Base-by-base conservation (phyloP, 331 rosid species). In the Malus hybrid region DNA sequence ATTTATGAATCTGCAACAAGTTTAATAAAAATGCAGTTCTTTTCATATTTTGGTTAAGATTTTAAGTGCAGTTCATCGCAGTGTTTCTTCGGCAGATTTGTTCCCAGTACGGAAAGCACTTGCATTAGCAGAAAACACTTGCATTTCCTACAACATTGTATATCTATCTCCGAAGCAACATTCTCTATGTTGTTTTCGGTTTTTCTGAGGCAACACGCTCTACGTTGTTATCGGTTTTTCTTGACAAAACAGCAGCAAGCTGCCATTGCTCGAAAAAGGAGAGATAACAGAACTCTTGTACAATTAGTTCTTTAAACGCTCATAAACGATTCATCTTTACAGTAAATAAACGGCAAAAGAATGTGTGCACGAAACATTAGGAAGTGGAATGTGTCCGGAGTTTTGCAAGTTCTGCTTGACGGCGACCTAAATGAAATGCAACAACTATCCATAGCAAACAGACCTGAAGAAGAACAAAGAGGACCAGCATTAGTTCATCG, bases 371-470 rank as follows among this genome's bases (percentile, higher is more conserved):
- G 65, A 68, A 52, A 72, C 71, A 60, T 73, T 78, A 86, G 67
- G 69, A 76, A 42, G 80, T 39, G 55, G 87, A 80, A n/a, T 75
- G 79, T 4, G 67, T 48, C 64, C 66, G 86, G 56, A 80, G 80
- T 74, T 84, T 88, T 61, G 96, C 88, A 31, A 90, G 92, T 76
- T 86, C 90, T 50, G 61, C 79, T 83, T 92, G 99, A 57, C 90
- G 90, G 74, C 86, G 91, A 27, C 99, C 99, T 79, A 94, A 83
- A 81, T 80, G 88, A 78, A 87, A 85, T 54, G 96, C 97, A 5
- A 89, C 78, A 76, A 83, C 77, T 76, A 94, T 83, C 99, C 97
- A 94, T 77, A 87, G 54, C 70, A 85, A 67, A 79, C 97, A 87
- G 73, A 94, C 86, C 97, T 94, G 92, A 52, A 31, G 67, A 69